These are phyloP conservation scores for Pythium pyrilobum DNA, from an alignment of 352 stramenopile species.

Conservation along the genomic window DNA sequence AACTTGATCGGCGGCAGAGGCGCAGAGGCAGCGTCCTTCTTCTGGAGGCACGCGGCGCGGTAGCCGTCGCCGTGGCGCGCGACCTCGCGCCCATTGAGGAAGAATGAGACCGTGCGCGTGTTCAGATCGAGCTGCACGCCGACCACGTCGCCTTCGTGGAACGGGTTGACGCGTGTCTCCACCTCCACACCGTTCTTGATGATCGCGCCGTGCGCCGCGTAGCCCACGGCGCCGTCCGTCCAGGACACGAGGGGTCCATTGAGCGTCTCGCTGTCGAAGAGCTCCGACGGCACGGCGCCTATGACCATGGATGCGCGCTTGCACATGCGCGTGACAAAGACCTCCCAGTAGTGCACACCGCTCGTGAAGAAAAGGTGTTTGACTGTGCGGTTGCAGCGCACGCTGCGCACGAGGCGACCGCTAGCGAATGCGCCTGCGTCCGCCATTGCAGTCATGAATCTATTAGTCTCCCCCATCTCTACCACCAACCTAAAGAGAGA, in stretches of 20 bases:
- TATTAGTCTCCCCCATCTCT: no score
- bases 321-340: conserved; percentile 28
- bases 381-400: conserved; percentile 26
- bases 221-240: conserved; percentile 26
- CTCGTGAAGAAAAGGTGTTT: conserved; percentile 54
- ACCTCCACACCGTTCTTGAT: conserved; percentile 30
- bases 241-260: conserved; percentile 6
- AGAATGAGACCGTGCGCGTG: conserved; percentile 32
- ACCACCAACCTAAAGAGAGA: no score
- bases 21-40: not conserved
- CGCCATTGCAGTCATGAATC: conserved; percentile 49
- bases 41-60: not conserved
- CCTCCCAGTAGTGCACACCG: conserved; percentile 43
- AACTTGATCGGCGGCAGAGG: not conserved
- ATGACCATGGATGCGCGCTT: conserved; percentile 24
- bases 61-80: not conserved
- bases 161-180: conserved; percentile 21
- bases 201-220: conserved; percentile 30
- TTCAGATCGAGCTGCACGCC: conserved; percentile 49
- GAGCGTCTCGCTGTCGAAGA: conserved; percentile 20
- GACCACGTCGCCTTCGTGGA: conserved; percentile 31
- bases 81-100: conserved; percentile 34
- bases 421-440: not conserved
- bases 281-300: conserved; percentile 20
- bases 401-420: conserved; percentile 11